Evolutionary conservation across 1,284 basidiomycete species (phyloP), one percentile per base, ranked within the genome.

Genomic region (Trametes hirsuta): DNA sequence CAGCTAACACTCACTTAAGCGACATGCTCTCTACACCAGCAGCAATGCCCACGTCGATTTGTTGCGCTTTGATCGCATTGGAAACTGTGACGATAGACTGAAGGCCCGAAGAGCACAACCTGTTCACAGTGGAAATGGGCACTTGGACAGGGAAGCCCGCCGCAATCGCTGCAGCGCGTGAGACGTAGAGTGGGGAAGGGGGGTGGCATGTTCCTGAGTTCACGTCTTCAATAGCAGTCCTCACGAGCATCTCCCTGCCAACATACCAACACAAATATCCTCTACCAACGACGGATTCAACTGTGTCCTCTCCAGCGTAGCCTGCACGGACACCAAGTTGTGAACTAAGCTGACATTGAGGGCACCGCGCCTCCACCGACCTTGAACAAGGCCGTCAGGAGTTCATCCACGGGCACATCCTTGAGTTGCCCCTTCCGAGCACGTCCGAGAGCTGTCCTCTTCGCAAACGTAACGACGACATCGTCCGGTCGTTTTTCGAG

Each of bases 21-120:
- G 88, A 87, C 94, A 95, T 95, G 74, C 88, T 93, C 72, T 95
- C 93, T 18, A 86, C 87, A 18, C 92, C 94, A 39, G 89, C 81
- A 0, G 93, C 94, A 41, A 96, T 72, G 15, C 94, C 94, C 44
- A 95, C 79, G 58, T 83, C 87, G 53, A 79, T 85, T 71, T 87
- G 88, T 53, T 82, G 86, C 15, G 84, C 74, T 66, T 86, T 83
- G 61, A 95, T 92, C 35, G 87, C 82, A 73, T 95, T 89, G 1
- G 92, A 91, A 51, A 95, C 85, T 66, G 78, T 86, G 53, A 91
- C 84, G 62, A 95, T 86, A 5, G 93, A 87, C 88, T 94, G 94
- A 45, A 95, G 80, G 34, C 94, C 94, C 0, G 91, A 93, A 1
- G 91, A 89, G 72, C 93, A 95, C 18, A 94, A 79, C 47, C 93